phyloP scores from a whole-genome alignment of 2,329 filamentous ascomycete species.

The Grosmannia huntii region DNA sequence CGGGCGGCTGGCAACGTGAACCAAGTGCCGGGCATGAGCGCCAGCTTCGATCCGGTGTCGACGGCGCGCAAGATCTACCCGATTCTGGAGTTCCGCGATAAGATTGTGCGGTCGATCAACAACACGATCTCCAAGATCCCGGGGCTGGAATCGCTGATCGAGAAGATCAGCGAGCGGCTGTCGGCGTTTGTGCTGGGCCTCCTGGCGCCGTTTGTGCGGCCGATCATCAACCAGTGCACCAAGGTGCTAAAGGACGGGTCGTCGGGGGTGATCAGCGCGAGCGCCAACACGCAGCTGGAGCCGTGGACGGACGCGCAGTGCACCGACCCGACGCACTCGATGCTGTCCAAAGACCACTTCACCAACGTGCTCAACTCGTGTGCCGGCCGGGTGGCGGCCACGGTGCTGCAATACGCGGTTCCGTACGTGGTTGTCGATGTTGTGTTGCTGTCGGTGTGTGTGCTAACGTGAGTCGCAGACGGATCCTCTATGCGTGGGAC shows the following conservation, averaged over 20 bases:
- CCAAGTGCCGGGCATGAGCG: slow-evolving; percentile 60
- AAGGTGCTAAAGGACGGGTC: slow-evolving; percentile 78
- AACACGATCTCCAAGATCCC: slow-evolving; percentile 83
- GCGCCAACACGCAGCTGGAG: slow-evolving; percentile 62
- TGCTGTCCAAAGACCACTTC: slow-evolving; percentile 77
- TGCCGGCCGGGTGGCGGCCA: slow-evolving; percentile 59
- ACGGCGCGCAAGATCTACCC: slow-evolving; percentile 79
- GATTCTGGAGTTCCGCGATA: slow-evolving; percentile 87
- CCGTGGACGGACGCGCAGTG: slow-evolving; percentile 66
- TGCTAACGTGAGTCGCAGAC: slow-evolving; percentile 25
- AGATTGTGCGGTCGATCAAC: slow-evolving; percentile 78
- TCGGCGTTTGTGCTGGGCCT: slow-evolving; percentile 87
- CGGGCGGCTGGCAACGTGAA: slow-evolving; percentile 33
- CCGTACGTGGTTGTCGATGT: slow-evolving; percentile 39
- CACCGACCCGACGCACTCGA: slow-evolving; percentile 69
- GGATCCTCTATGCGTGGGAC: slow-evolving; percentile 87
- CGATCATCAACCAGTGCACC: slow-evolving; percentile 79
- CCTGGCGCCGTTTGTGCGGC: slow-evolving; percentile 80
- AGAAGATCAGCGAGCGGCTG: slow-evolving; percentile 85
- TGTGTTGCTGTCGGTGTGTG: not conserved
- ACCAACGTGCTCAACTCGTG: slow-evolving; percentile 67
- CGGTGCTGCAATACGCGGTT: slow-evolving; percentile 73
- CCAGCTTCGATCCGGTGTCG: slow-evolving; percentile 65
- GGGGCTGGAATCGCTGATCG: slow-evolving; percentile 76
- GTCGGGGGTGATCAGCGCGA: slow-evolving; percentile 53